Percentiles rank a stretch among this genome's conserved stretches.
Conservation (phyloP, 1,139 yeast genomes). For the Candida buenavistaensis region DNA sequence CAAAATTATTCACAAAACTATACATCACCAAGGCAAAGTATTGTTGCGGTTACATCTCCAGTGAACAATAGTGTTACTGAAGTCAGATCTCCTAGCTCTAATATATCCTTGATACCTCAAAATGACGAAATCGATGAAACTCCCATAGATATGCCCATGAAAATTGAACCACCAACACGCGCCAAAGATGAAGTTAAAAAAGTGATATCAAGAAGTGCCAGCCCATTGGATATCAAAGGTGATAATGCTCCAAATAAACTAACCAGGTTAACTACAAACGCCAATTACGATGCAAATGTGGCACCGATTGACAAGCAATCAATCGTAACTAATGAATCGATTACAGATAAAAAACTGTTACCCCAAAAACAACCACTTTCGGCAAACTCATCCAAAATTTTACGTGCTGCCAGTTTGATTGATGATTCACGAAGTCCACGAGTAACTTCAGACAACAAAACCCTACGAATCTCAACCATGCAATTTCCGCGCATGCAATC, state of each 20-base stretch:
- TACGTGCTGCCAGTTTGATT: slow-evolving; percentile 1
- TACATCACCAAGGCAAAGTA: slow-evolving; percentile 4
- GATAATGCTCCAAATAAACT: neutral
- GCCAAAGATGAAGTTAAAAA: neutral
- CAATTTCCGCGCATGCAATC: slow-evolving; percentile 19
- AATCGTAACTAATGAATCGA: slow-evolving; percentile 1
- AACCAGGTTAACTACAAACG: neutral
- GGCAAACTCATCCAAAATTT: neutral
- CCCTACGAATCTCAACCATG: slow-evolving; percentile 29
- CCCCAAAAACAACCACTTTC: slow-evolving; percentile 1
- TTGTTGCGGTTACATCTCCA: slow-evolving; percentile 5
- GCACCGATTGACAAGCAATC: slow-evolving; percentile 2
- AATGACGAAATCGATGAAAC: slow-evolving; percentile 8
- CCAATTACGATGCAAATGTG: neutral
- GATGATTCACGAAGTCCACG: slow-evolving; percentile 18
- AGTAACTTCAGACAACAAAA: slow-evolving; percentile 34
- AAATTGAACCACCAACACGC: neutral
- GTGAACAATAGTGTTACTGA: slow-evolving; percentile 1
- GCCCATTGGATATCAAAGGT: slow-evolving; percentile 2
- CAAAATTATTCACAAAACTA: slow-evolving; percentile 24
- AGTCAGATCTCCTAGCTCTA: neutral
- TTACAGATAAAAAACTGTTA: neutral
- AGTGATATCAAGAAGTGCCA: slow-evolving; percentile 3
- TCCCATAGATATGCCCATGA: slow-evolving; percentile 3
- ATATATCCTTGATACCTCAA: neutral